These are phyloP conservation scores for Lactifluus piperatus DNA, from an alignment of 768 basidiomycete genomes.

Conservation along the genomic window DNA sequence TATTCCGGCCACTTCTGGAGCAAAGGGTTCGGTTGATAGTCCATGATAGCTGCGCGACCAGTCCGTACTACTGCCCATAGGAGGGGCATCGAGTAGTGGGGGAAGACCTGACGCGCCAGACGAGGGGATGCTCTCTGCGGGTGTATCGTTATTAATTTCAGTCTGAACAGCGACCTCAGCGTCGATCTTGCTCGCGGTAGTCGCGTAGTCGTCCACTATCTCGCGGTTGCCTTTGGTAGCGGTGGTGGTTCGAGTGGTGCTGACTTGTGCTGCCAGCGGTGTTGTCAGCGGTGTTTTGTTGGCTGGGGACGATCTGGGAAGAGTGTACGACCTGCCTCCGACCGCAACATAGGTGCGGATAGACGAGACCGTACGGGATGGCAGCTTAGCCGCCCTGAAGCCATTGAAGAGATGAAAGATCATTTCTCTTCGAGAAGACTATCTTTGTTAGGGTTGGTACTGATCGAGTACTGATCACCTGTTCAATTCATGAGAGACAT, in stretches of 20 bases:
- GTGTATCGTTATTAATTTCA: constrained; percentile 16
- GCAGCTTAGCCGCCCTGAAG: not conserved
- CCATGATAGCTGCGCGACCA: constrained; percentile 89
- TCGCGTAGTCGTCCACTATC: constrained; percentile 22
- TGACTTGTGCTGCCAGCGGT: constrained; percentile 26
- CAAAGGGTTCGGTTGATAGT: constrained; percentile 66
- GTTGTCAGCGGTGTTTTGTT: constrained; percentile 17
- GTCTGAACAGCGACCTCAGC: constrained; percentile 13
- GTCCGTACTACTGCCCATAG: constrained; percentile 39
- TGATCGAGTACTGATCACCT: too few species aligned
- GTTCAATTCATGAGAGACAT: not conserved
- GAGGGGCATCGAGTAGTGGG: constrained; percentile 15
- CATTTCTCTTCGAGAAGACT: not conserved
- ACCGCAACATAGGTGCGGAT: constrained; percentile 6
- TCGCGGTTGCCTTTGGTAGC: constrained; percentile 20
- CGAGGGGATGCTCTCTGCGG: constrained; percentile 18
- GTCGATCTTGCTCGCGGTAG: constrained; percentile 21
- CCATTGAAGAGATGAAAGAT: not conserved
- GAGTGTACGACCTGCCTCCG: constrained; percentile 1
- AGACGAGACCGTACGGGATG: not conserved
- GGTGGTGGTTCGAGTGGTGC: constrained; percentile 24
- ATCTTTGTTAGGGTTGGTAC: not conserved
- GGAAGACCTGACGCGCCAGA: constrained; percentile 20
- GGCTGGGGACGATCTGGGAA: constrained; percentile 3
- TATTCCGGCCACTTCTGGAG: constrained; percentile 61